phyloP scores from a whole-genome alignment of 2,329 filamentous ascomycete genomes.

The Arthroderma uncinatum region DNA sequence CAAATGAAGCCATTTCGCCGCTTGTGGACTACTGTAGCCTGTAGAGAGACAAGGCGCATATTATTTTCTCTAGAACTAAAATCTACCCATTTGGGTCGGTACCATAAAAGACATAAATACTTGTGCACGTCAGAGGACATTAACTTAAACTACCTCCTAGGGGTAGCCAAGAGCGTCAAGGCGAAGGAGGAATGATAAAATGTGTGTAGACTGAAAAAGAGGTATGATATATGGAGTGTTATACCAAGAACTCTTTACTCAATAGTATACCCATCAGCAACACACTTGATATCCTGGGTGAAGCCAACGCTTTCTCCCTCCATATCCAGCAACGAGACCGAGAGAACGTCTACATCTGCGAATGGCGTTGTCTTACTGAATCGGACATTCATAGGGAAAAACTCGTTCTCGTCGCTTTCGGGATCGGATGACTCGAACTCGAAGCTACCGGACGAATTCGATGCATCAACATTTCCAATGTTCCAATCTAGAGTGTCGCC shows the following conservation, averaged over 20 bases:
- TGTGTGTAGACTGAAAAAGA: neutral
- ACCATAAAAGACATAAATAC: neutral
- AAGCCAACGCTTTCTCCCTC: slow-evolving; percentile 35
- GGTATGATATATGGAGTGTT: neutral
- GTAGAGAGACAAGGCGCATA: neutral
- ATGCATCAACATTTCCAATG: slow-evolving; percentile 72
- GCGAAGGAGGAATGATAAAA: neutral
- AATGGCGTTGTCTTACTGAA: slow-evolving; percentile 81
- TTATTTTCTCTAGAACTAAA: neutral
- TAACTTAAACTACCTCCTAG: neutral
- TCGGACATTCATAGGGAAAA: slow-evolving; percentile 91
- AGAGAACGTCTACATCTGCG: slow-evolving; percentile 73
- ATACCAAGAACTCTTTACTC: slow-evolving; percentile 23
- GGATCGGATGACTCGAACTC: slow-evolving; percentile 86
- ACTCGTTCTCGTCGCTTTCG: slow-evolving; percentile 79
- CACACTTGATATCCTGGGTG: slow-evolving; percentile 36
- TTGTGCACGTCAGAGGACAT: neutral
- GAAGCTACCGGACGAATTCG: slow-evolving; percentile 74
- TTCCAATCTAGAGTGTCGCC: slow-evolving; percentile 92
- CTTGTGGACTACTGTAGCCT: neutral
- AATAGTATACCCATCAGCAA: slow-evolving; percentile 36
- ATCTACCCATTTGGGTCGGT: neutral
- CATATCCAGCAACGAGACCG: slow-evolving; percentile 35
- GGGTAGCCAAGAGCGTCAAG: neutral
- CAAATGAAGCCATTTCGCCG: too few species aligned